Conservation (phyloP, 1,284 basidiomycete species). For the Lignosus rhinocerotis region DNA sequence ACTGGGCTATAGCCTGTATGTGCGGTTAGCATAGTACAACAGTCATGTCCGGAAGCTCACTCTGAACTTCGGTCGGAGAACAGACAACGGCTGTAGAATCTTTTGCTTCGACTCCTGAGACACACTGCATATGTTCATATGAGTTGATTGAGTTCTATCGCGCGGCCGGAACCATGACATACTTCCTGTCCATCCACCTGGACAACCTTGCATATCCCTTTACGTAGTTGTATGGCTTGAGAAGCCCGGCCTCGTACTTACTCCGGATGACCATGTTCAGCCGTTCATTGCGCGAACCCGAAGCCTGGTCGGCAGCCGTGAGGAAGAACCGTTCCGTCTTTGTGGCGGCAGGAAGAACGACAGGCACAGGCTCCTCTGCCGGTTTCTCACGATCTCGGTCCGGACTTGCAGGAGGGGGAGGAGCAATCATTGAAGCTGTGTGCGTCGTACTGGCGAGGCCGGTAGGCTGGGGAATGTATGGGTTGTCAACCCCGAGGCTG, state of each 20-base stretch:
- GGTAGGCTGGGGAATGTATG: conserved; percentile 25
- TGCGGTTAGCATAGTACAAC: conserved; percentile 11
- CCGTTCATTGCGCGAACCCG: conserved; percentile 88
- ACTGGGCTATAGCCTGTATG: conserved; percentile 78
- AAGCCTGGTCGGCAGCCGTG: conserved; percentile 93
- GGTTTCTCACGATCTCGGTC: conserved; percentile 25
- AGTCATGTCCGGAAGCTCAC: conserved; percentile 41
- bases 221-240: conserved; percentile 97
- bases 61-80: conserved; percentile 91
- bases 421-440: conserved; percentile 7
- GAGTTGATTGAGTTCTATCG: conserved; percentile 2
- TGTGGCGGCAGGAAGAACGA: conserved; percentile 64
- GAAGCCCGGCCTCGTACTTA: conserved; percentile 94
- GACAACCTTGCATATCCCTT: conserved; percentile 89
- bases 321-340: conserved; percentile 89
- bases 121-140: conserved; percentile 49
- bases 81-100: conserved; percentile 86
- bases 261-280: conserved; percentile 91
- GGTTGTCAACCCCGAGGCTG: conserved; percentile 31
- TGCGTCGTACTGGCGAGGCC: conserved; percentile 5
- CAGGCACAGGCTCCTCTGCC: conserved; percentile 33
- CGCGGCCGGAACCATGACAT: conserved; percentile 23
- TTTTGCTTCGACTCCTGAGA: conserved; percentile 89
- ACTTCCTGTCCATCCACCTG: conserved; percentile 96
- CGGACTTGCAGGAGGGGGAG: conserved; percentile 20